Evolutionary conservation across 306 rosid genomes (phyloP).

Genomic region (Datisca glomerata): DNA sequence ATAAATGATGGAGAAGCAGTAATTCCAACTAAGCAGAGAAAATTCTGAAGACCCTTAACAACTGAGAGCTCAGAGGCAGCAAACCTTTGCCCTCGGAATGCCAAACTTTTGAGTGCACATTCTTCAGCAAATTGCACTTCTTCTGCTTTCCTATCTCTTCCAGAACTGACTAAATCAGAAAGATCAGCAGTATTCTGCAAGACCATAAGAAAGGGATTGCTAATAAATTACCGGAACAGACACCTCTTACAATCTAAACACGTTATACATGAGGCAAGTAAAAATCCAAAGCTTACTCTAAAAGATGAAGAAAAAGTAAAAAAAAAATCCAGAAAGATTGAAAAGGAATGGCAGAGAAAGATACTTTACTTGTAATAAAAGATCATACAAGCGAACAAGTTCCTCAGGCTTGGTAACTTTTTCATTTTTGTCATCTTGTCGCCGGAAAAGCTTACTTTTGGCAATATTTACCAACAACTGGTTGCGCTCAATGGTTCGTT

Average conservation of each 20-base stretch:
- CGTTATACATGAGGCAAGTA: too few relatives aligned
- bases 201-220: conserved; percentile 8
- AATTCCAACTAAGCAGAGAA: conserved; percentile 1
- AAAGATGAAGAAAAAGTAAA: not conserved
- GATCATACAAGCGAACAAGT: conserved; percentile 92
- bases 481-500: conserved; percentile 93
- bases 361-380: conserved; percentile 58
- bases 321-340: conserved; percentile 5
- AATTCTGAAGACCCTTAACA: conserved; percentile 5
- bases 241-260: not conserved
- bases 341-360: conserved; percentile 10
- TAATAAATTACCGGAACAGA: not conserved
- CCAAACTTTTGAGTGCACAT: conserved; percentile 56
- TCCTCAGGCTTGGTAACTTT: conserved; percentile 98
- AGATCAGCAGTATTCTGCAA: conserved; percentile 92
- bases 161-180: conserved; percentile 87
- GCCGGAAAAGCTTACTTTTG: conserved; percentile 72
- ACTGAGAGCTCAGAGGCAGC: conserved; percentile 12
- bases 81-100: conserved; percentile 86
- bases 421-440: conserved; percentile 78
- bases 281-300: too few relatives aligned
- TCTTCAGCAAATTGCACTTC: conserved; percentile 65
- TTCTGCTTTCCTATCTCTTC: conserved; percentile 73
- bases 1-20: not conserved
- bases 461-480: conserved; percentile 77